Conservation (phyloP, 2,329 filamentous ascomycete species). For the Talaromyces sp. region DNA sequence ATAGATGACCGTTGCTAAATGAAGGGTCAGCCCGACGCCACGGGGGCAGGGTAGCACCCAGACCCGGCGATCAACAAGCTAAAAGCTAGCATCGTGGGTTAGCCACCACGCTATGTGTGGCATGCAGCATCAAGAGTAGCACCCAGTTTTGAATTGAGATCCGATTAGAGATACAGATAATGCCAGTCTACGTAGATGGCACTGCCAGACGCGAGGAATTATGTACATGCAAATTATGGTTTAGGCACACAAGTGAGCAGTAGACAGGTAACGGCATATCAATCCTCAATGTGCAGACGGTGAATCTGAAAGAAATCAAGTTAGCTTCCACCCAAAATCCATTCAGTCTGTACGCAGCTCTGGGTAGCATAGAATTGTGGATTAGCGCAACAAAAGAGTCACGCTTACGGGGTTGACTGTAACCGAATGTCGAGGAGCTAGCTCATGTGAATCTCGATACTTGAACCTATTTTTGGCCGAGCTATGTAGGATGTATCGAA, state of each 20-base stretch:
- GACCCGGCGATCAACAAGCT: slow-evolving; percentile 5
- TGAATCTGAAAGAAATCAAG: not conserved
- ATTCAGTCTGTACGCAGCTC: not conserved
- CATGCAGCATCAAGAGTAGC: not conserved
- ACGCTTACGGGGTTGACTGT: not conserved
- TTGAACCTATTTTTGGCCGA: not conserved
- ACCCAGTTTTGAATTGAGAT: not conserved
- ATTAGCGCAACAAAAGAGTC: not conserved
- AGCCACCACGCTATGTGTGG: not conserved
- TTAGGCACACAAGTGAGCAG: not conserved
- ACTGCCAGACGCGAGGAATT: not conserved
- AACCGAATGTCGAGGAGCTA: not conserved
- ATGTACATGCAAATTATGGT: not conserved
- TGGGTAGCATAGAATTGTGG: not conserved
- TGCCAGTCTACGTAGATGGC: not conserved
- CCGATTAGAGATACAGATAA: not conserved
- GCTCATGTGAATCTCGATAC: too few species aligned
- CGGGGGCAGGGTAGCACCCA: slow-evolving; percentile 3
- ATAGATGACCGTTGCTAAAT: slow-evolving; percentile 7
- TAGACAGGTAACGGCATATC: not conserved
- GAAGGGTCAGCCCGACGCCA: slow-evolving; percentile 10
- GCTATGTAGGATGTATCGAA: not conserved
- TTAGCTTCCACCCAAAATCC: not conserved
- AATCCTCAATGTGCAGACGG: not conserved
- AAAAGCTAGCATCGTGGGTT: not conserved